Evolutionary conservation across 768 basidiomycete genomes (phyloP), one percentile per base, ranked within the genome.

Genomic region (Kwoniella bestiolae): DNA sequence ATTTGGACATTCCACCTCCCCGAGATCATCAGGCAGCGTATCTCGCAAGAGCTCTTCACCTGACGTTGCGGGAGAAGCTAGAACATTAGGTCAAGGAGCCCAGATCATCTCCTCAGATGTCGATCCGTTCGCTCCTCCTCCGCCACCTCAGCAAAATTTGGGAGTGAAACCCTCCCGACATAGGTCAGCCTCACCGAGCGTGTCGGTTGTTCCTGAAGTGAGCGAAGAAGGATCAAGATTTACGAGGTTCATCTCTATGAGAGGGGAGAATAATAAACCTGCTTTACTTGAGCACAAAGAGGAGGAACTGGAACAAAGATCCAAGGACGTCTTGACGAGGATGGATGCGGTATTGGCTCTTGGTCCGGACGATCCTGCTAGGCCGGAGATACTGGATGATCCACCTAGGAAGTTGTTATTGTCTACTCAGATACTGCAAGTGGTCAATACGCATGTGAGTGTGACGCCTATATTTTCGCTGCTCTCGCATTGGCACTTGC

Each of bases 371-470:
- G 72, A 72, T 60, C 72, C 73, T 32, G 63, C 44, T 18, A 49
- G 77, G 85, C 83, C 89, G 5, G 85, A 86, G 49, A 85, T 85
- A 29, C 84, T 94, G 56, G 92, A 95, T 69, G 88, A 91, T 67
- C 91, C 93, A 16, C 91, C 92, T 6, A 87, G 96, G 46, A 92
- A 90, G 79, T 82, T 97, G 44, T 82, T 96, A 16, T 83, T 94
- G 45, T 89, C 90, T 1, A 90, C 90, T 2, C 90, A 93, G 1
- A 91, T 95, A 6, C 84, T 95, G 5, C 96, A 99, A 82, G 92
- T 98, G 14, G 92, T 92, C 71, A 93, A 96, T 81, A 85, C 88
- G 45, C 64, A 81, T 56, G 81, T 79, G 35, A 76, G 78, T 76
- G 26, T 12, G 11, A 16, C 23, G 26, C 2, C 28, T 32, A 8